Base-by-base conservation (phyloP, 2,329 filamentous ascomycete species). In the Chaetomiaceae sp. region DNA sequence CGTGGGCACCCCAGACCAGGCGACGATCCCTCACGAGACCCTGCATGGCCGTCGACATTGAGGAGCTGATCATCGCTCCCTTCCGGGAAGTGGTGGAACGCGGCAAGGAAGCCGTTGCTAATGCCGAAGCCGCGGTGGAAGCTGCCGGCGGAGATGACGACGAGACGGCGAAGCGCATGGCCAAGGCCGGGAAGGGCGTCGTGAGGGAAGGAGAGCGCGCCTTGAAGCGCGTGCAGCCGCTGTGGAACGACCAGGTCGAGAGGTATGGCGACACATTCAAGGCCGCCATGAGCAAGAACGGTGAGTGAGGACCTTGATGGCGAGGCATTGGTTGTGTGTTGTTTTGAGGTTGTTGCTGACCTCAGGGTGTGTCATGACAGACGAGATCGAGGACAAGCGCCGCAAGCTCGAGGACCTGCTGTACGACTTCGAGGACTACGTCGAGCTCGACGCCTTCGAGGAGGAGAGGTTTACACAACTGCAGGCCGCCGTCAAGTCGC, bases 341-440 rank as follows among this genome's bases (percentile, higher is more conserved):
- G n/a, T n/a, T n/a, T n/a, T n/a, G n/a, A n/a, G 25, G 6, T 10
- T 16, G 30, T 8, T 17, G 19, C 42, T 44, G 30, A 44, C 17
- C 35, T 7, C 5, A 5, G 3, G 16, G 5, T 12, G 23, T 14
- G 16, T 9, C n/a, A n/a, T n/a, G n/a, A n/a, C 16, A 79, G 78
- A 75, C 49, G 74, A 74, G 30, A 76, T 82, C 46, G 71, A 74
- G 47, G 63, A 69, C 39, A 73, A 71, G 51, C 70, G 77, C 40
- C 66, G 68, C 16, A 68, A 74, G 49, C 66, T 82, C 35, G 74
- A 70, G 51, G 71, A 76, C 41, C 59, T 79, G 20, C 63, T 81
- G 6, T 82, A 77, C 71, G 77, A 77, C 45, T 80, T 82, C 57
- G 78, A 82, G 49, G 77, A 81, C 47, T 79, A 69, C 55, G 63